A percentile compares a stretch with the other conserved stretches of the same genome.
Conservation (phyloP, 331 rosid species). For the Malus hybrid region DNA sequence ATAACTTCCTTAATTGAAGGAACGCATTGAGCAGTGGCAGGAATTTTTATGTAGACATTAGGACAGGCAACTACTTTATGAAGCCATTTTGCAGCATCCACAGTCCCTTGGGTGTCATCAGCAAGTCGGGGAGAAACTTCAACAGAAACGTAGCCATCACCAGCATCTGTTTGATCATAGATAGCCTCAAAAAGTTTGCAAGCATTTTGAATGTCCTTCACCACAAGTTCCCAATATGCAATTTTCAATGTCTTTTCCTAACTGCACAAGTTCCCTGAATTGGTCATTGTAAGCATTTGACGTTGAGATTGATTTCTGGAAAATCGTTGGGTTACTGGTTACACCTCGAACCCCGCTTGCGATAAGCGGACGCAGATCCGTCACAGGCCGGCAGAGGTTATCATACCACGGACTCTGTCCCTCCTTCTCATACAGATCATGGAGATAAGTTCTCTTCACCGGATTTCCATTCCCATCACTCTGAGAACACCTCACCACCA, state of each 20-base stretch:
- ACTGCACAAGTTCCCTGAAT: slow-evolving; percentile 90
- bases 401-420: slow-evolving; percentile 99
- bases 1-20: slow-evolving; percentile 88
- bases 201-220: slow-evolving; percentile 98
- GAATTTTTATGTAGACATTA: slow-evolving; percentile 90
- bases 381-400: slow-evolving; percentile 90
- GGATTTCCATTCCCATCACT: slow-evolving; percentile 53
- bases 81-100: slow-evolving; percentile 93
- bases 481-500: slow-evolving; percentile 70
- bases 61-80: slow-evolving; percentile 73
- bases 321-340: slow-evolving; percentile 99
- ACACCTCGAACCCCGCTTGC: slow-evolving; percentile 88
- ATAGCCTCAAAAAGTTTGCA: slow-evolving; percentile 82
- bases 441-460: slow-evolving; percentile 62
- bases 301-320: slow-evolving; percentile 95
- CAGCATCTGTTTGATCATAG: slow-evolving; percentile 85
- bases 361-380: slow-evolving; percentile 85
- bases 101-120: slow-evolving; percentile 80
- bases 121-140: slow-evolving; percentile 97
- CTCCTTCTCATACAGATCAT: slow-evolving; percentile 96
- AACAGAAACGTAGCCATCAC: slow-evolving; percentile 95
- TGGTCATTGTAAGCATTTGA: slow-evolving; percentile 96
- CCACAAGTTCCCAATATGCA: slow-evolving; percentile 99
- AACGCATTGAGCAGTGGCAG: slow-evolving; percentile 91
- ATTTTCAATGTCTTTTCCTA: slow-evolving; percentile 86